Percentiles rank a stretch among this genome's conserved stretches.
Evolutionary conservation across 257 asterid genomes (phyloP).

Genomic region (Schizonepeta tenuifolia): DNA sequence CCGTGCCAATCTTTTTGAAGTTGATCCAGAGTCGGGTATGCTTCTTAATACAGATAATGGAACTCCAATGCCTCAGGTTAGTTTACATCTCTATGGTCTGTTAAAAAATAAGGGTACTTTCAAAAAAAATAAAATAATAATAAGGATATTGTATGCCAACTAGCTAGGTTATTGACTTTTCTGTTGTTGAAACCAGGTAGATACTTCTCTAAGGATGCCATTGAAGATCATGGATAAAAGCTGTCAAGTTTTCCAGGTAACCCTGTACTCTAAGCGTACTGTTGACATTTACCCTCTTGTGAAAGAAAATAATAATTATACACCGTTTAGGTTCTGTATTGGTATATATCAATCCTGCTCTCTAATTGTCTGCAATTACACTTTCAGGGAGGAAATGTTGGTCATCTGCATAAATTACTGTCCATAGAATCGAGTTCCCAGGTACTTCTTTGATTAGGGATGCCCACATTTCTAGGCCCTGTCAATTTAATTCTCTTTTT

Average conservation of each 20-base stretch:
- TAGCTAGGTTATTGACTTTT: constrained; percentile 9
- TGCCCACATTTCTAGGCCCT: constrained; percentile 5
- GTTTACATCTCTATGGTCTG: constrained; percentile 34
- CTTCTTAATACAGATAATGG: constrained; percentile 95
- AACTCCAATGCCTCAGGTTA: constrained; percentile 95
- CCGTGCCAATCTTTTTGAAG: constrained; percentile 88
- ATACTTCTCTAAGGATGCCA: constrained; percentile 66
- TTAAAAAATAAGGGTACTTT: neutral
- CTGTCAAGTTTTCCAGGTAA: constrained; percentile 90
- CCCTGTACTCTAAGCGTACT: constrained; percentile 12
- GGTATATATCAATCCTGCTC: constrained; percentile 20
- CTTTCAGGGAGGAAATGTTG: constrained; percentile 96
- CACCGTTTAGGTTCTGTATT: constrained; percentile 27
- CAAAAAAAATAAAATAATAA: too few species aligned
- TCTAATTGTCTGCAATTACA: constrained; percentile 28
- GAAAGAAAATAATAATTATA: constrained; percentile 20
- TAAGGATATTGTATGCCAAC: neutral
- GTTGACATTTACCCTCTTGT: constrained; percentile 15
- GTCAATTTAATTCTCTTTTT: neutral
- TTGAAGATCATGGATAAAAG: constrained; percentile 50
- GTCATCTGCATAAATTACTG: constrained; percentile 88
- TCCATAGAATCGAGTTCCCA: constrained; percentile 95
- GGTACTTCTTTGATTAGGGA: constrained; percentile 50
- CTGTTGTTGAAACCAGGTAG: constrained; percentile 60
- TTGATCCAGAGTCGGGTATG: constrained; percentile 86